Evolutionary conservation across 805 yeast genomes (phyloP).

Genomic region (Saturnispora halmiae): DNA sequence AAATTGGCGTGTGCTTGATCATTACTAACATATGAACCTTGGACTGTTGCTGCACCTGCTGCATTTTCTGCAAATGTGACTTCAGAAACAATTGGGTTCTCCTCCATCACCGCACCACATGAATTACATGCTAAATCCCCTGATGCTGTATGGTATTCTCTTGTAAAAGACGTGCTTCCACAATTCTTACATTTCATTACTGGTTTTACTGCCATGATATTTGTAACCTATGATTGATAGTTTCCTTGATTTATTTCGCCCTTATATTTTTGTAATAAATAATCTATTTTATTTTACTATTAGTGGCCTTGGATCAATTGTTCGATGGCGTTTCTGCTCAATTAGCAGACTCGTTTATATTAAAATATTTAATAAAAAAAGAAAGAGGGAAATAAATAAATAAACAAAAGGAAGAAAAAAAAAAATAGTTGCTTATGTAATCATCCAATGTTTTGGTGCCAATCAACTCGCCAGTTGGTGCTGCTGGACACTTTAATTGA

Average conservation of each 20-base stretch:
- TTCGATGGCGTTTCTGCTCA: no score
- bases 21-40: conserved; percentile 86
- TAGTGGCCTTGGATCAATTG: no score
- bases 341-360: no score
- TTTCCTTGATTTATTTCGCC: background rate
- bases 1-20: conserved; percentile 72
- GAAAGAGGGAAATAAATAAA: no score
- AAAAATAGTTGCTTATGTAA: no score
- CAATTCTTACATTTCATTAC: conserved; percentile 32
- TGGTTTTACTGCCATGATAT: background rate
- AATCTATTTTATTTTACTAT: background rate
- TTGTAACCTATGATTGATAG: background rate
- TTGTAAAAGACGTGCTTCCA: conserved; percentile 43
- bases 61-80: conserved; percentile 89
- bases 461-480: background rate
- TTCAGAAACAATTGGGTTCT: conserved; percentile 90
- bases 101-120: conserved; percentile 87
- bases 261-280: background rate
- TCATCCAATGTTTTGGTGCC: background rate
- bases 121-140: conserved; percentile 69
- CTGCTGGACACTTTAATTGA: background rate
- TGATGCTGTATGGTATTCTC: conserved; percentile 50
- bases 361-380: no score
- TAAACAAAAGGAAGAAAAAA: no score
- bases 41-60: conserved; percentile 91